Evolutionary conservation across 1,139 yeast species (phyloP), one percentile per base, ranked within the genome.

Genomic region (Candida gigantensis): DNA sequence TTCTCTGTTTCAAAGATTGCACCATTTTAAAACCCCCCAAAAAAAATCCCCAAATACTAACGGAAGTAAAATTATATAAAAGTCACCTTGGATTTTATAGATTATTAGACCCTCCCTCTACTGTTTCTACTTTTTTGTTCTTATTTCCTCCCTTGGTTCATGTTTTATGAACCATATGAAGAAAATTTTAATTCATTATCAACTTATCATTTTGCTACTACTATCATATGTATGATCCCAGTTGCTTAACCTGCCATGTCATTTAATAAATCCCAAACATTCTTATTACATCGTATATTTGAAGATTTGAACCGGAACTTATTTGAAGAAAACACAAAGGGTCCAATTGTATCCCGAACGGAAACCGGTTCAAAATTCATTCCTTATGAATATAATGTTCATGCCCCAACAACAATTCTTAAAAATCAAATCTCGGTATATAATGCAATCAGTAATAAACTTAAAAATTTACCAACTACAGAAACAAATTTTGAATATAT

Each of bases 211-310:
- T 32, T 32, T 25, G 19, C 24, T 20, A 19, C 18, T 24, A 17
- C 25, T 13, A 17, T 31, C 6, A 10, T 21, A n/a, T n/a, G n/a
- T n/a, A n/a, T n/a, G n/a, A n/a, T n/a, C n/a, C n/a, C n/a, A n/a
- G n/a, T n/a, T n/a, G n/a, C n/a, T 29, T 20, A 14, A 21, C 6
- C 21, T 14, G 15, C 15, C 25, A 32, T 26, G 29, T 16, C 25
- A 12, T 25, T 36, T 20, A 30, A 31, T 12, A 24, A 30, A 24
- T 16, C 36, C 8, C 30, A 32, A 21, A 24, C 32, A 8, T 40
- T 34, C 17, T 20, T 41, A 30, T 24, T 41, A 19, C 34, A 27
- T 18, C 37, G 42, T 23, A 36, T 41, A 26, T 39, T 39, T 25
- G 33, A 30, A 18, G 44, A 36, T 10, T 36, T 41, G 21, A 37